Evolutionary conservation across 208 protist species (phyloP).

Genomic region (Trypanosomatidae sp.): DNA sequence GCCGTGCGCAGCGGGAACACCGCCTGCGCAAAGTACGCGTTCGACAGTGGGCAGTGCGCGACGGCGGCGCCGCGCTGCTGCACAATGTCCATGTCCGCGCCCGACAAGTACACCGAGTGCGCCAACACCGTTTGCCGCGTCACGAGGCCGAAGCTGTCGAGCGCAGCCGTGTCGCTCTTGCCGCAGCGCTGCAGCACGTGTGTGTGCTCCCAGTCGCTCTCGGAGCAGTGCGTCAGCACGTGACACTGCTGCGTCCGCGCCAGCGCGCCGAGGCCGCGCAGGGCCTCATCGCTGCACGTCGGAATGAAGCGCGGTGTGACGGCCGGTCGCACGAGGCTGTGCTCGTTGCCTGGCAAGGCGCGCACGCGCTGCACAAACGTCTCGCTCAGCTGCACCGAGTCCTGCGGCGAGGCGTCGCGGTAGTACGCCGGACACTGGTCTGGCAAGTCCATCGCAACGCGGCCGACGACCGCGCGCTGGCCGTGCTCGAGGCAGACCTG

Average conservation of each 20-base stretch:
- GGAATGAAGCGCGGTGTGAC: constrained; percentile 92
- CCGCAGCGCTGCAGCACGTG: constrained; percentile 74
- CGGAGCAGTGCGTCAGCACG: constrained; percentile 67
- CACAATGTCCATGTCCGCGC: constrained; percentile 72
- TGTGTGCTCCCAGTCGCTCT: constrained; percentile 82
- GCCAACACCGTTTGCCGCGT: constrained; percentile 76
- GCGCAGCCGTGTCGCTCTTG: constrained; percentile 78
- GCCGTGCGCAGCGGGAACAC: constrained; percentile 53
- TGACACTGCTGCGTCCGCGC: constrained; percentile 56
- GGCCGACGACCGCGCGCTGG: constrained; percentile 84
- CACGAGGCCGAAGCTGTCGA: constrained; percentile 75
- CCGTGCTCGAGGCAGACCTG: constrained; percentile 64
- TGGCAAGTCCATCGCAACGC: constrained; percentile 83
- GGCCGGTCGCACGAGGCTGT: constrained; percentile 56
- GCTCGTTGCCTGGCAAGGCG: constrained; percentile 25
- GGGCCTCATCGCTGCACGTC: constrained; percentile 71
- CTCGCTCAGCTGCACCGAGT: constrained; percentile 42
- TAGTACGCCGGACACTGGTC: constrained; percentile 84
- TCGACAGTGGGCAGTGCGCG: constrained; percentile 89
- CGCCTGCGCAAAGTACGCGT: constrained; percentile 79
- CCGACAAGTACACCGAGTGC: constrained; percentile 63
- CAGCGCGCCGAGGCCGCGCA: constrained; percentile 68
- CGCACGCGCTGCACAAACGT: constrained; percentile 48
- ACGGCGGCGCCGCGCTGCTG: constrained; percentile 42
- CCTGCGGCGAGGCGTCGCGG: constrained; percentile 54